Conservation (phyloP, 2,329 filamentous ascomycete species). For the Penicillium sclerotigenum region DNA sequence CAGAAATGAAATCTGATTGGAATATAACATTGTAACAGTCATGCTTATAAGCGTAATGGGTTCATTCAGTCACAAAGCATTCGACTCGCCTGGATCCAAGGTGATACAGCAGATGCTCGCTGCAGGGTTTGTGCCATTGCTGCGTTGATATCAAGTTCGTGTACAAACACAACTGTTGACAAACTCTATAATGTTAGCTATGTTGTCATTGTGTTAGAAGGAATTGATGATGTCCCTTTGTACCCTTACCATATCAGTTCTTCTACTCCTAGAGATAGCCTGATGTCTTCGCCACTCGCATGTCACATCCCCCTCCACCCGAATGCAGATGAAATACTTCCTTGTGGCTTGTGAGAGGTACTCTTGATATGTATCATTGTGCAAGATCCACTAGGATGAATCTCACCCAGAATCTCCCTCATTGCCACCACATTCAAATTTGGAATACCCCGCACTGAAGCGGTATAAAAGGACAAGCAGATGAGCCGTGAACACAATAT, state of each 20-base stretch:
- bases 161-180: not conserved
- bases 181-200: not conserved
- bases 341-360: not conserved
- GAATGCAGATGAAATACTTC: not conserved
- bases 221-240: not conserved
- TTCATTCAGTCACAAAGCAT: not conserved
- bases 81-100: not conserved
- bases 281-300: slow-evolving; percentile 6
- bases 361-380: not conserved
- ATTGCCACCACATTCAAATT: not conserved
- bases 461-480: not conserved
- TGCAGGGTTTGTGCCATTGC: not conserved
- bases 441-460: not conserved
- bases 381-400: not conserved
- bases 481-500: not conserved
- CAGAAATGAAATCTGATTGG: too few relatives aligned
- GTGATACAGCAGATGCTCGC: not conserved
- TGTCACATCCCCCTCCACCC: slow-evolving; percentile 1
- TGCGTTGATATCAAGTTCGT: not conserved
- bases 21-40: not conserved
- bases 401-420: too few relatives aligned
- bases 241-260: not conserved
- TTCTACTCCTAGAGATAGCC: not conserved
- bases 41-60: not conserved
- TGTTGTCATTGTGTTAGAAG: not conserved